phyloP scores from a whole-genome alignment of 306 rosid species.

The Casuarina glauca region DNA sequence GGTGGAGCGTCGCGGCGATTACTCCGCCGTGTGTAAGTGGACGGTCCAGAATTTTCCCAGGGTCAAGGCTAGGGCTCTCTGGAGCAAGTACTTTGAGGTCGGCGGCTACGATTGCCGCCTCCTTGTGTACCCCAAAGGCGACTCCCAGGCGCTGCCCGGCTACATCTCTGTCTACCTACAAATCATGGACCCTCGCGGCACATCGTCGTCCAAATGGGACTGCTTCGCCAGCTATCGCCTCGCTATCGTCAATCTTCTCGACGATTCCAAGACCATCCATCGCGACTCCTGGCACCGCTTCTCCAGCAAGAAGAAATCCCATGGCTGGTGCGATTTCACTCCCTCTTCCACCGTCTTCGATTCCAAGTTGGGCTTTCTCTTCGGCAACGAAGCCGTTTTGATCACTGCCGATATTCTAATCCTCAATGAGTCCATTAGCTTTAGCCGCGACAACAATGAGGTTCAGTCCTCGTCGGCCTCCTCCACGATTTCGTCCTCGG shows the following conservation, averaged over 20 bases:
- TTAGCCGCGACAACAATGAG: slow-evolving; percentile 83
- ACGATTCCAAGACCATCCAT: slow-evolving; percentile 87
- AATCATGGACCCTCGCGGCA: slow-evolving; percentile 99
- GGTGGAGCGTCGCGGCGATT: slow-evolving; percentile 79
- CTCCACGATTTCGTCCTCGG: slow-evolving; percentile 47
- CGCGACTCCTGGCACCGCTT: slow-evolving; percentile 99
- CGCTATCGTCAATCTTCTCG: slow-evolving; percentile 73
- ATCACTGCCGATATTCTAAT: slow-evolving; percentile 90
- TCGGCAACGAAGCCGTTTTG: slow-evolving; percentile 72
- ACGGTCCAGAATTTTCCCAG: slow-evolving; percentile 87
- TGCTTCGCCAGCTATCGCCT: slow-evolving; percentile 95
- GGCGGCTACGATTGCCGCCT: slow-evolving; percentile 98
- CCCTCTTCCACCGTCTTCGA: slow-evolving; percentile 87
- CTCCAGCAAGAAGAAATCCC: slow-evolving; percentile 93
- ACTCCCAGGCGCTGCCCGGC: slow-evolving; percentile 90
- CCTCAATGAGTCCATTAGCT: slow-evolving; percentile 82
- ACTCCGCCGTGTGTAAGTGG: slow-evolving; percentile 92
- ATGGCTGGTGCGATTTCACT: slow-evolving; percentile 98
- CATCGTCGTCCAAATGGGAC: slow-evolving; percentile 96
- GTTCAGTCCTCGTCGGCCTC: slow-evolving; percentile 52
- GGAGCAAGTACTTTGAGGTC: slow-evolving; percentile 99
- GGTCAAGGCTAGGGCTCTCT: slow-evolving; percentile 93
- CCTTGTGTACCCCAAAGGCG: slow-evolving; percentile 92
- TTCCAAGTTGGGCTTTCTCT: slow-evolving; percentile 76
- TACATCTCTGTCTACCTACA: slow-evolving; percentile 94